Conservation (phyloP, 129 eudicot species). For the Heracleum sosnowskyi region DNA sequence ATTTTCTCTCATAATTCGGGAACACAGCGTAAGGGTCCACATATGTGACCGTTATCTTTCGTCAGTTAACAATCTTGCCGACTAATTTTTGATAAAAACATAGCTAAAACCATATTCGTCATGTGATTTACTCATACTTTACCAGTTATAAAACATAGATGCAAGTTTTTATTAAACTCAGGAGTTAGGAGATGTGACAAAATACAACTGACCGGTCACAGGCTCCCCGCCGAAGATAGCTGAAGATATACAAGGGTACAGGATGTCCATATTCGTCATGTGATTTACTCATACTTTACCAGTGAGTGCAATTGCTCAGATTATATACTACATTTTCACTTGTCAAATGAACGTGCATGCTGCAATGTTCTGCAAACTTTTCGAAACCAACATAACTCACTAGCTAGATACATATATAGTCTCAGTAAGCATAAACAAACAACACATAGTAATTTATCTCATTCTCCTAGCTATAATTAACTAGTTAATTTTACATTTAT, state of each 20-base stretch:
- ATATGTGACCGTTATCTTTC: too few relatives aligned
- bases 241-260: not conserved
- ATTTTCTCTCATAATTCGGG: too few relatives aligned
- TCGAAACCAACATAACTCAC: not conserved
- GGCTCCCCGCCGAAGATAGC: not conserved
- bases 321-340: not conserved
- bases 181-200: too few relatives aligned
- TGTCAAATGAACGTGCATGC: not conserved
- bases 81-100: too few relatives aligned
- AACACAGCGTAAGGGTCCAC: too few relatives aligned
- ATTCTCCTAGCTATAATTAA: not conserved
- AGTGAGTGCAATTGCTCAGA: not conserved
- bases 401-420: too few relatives aligned
- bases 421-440: not conserved
- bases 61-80: too few relatives aligned
- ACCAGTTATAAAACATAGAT: too few relatives aligned
- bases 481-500: not conserved
- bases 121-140: too few relatives aligned
- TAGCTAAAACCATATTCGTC: too few relatives aligned
- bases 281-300: not conserved
- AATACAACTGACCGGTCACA: not conserved
- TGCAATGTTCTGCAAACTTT: not conserved
- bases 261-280: not conserved
- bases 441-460: not conserved
- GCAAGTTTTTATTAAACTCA: too few relatives aligned